Conservation (phyloP, 2,329 filamentous ascomycete species). For the Calonectria montana region DNA sequence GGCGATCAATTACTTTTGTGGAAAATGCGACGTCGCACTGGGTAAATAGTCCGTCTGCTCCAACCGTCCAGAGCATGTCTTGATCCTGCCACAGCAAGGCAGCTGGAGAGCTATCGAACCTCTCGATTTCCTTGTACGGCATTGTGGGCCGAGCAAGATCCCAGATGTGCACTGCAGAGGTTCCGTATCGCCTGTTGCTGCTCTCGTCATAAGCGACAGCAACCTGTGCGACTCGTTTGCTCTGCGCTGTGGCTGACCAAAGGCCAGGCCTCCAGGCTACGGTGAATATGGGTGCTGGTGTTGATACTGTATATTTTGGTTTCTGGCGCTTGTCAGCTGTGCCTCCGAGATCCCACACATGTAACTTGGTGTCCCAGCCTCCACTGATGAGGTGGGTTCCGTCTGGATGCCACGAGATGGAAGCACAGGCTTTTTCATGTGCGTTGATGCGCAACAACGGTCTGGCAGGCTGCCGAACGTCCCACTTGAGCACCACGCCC, state of each 20-base stretch:
- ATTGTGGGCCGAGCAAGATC: slow-evolving; percentile 75
- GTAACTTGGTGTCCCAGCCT: slow-evolving; percentile 69
- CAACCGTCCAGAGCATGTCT: slow-evolving; percentile 75
- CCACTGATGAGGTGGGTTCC: slow-evolving; percentile 74
- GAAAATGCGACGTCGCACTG: slow-evolving; percentile 75
- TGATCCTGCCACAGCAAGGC: slow-evolving; percentile 73
- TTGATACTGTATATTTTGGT: slow-evolving; percentile 70
- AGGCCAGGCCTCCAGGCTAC: slow-evolving; percentile 73
- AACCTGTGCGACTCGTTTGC: slow-evolving; percentile 69
- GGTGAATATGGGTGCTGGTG: slow-evolving; percentile 69
- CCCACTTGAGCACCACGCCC: slow-evolving; percentile 73
- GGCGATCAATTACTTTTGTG: slow-evolving; percentile 71
- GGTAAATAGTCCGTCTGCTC: slow-evolving; percentile 70
- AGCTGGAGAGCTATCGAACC: slow-evolving; percentile 68
- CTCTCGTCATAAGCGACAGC: slow-evolving; percentile 71
- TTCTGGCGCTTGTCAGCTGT: slow-evolving; percentile 73
- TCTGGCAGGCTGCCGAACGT: slow-evolving; percentile 64
- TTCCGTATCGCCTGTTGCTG: slow-evolving; percentile 64
- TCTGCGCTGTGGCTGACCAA: slow-evolving; percentile 73
- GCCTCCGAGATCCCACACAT: slow-evolving; percentile 74
- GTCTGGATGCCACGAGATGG: slow-evolving; percentile 76
- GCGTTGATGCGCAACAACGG: slow-evolving; percentile 70
- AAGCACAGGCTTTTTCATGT: slow-evolving; percentile 69
- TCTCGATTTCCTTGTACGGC: slow-evolving; percentile 74
- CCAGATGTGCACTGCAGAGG: slow-evolving; percentile 73